Evolutionary conservation across 306 rosid species (phyloP), one percentile per base, ranked within the genome.

Genomic region (Rosa lucieae): DNA sequence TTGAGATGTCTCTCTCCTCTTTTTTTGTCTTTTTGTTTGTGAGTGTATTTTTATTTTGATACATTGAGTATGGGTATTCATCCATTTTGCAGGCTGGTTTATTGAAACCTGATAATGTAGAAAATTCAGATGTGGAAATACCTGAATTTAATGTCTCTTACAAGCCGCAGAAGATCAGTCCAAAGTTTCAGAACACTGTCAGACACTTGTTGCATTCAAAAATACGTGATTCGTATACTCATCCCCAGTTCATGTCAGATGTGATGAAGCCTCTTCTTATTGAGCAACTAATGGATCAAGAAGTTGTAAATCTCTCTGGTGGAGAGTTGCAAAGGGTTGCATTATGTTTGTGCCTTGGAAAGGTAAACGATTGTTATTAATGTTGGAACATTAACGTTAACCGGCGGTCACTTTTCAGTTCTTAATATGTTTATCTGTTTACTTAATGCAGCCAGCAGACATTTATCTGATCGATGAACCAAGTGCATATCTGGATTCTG

Each of bases 251-350:
- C 80, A 42, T 93, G 69, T 96, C 99, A 35, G 99, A 96, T 84
- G 99, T 96, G 77, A 96, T 93, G 97, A 96, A 93, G 84, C 99
- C 99, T 75, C 97, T 96, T 78, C 97, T 96, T 74, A 96, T 96
- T 7, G 99, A 96, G 80, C 98, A 96, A 71, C 84, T 96, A 67
- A 96, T 96, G 99, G 99, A 96, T 79, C 97, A 91, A 84, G 98
- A 96, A 86, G 98, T 96, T 73, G 87, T 88, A 78, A 96, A 93
- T 91, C 98, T 96, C 78, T 93, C 99, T 77, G 98, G 99, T 79
- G 99, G 99, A 86, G 99, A 96, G 92, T 80, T 96, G 88, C 99
- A 96, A 81, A 89, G 99, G 90, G 98, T 96, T 81, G 98, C 99
- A 32, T 83, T 96, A 66, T 91, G 97, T 82, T 88, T 93, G 8